Conservation (phyloP, 2,329 filamentous ascomycete species). For the Diaporthe caulivora region DNA sequence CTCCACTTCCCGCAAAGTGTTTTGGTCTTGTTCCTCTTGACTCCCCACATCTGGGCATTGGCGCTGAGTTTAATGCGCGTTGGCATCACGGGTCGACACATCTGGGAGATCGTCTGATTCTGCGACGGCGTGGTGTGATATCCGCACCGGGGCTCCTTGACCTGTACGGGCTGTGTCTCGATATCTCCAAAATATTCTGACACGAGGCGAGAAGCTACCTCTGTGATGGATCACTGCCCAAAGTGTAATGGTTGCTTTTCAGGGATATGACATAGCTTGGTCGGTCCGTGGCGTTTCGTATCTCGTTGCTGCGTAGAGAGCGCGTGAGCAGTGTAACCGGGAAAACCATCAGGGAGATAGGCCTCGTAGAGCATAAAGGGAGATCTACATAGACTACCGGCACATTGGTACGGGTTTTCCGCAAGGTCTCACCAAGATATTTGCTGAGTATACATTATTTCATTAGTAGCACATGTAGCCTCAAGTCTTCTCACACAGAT, state of each 20-base stretch:
- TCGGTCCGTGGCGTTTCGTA: constrained; percentile 8
- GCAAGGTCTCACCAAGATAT: not conserved
- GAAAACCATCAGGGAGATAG: not conserved
- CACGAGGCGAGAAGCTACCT: not conserved
- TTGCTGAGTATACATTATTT: not conserved
- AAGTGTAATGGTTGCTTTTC: not conserved
- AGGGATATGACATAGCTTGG: not conserved
- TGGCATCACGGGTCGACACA: constrained; percentile 22
- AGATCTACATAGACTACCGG: not conserved
- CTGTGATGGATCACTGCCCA: not conserved
- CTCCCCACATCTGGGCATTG: not conserved
- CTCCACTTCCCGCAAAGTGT: constrained; percentile 18
- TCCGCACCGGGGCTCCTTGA: constrained; percentile 5
- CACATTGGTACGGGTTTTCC: not conserved
- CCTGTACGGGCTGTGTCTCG: not conserved
- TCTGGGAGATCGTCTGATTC: constrained; percentile 25
- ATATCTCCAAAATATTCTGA: not conserved
- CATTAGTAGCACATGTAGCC: not conserved
- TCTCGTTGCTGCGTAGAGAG: not conserved
- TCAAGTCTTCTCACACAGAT: not conserved
- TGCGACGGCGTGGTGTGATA: constrained; percentile 3
- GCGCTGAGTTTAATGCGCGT: not conserved
- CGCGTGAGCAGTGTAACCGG: not conserved
- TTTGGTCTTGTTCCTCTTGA: not conserved
- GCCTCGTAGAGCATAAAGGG: not conserved